These are phyloP conservation scores for Lasiodiplodia citricola DNA, from an alignment of 2,329 filamentous ascomycete species.

Conservation along the genomic window DNA sequence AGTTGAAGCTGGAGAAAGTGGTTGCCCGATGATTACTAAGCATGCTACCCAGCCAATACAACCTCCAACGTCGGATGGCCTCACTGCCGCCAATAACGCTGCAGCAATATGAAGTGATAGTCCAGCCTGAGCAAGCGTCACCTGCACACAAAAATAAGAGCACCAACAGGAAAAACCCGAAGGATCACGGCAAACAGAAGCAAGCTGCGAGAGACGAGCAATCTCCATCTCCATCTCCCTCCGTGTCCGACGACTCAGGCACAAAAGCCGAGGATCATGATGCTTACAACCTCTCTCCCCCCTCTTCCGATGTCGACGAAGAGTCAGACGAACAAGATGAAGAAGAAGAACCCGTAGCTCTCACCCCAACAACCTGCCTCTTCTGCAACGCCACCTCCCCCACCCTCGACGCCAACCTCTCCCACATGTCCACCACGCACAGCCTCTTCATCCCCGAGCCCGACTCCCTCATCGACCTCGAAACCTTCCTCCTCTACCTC, in stretches of 20 bases:
- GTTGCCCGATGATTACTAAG: not conserved
- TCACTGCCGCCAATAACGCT: not conserved
- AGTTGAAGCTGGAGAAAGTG: not conserved
- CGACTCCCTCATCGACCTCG: conserved; percentile 35
- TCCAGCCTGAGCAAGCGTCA: too few relatives aligned
- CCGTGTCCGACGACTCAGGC: too few relatives aligned
- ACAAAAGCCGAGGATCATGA: not conserved
- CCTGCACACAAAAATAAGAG: too few relatives aligned
- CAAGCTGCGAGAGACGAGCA: too few relatives aligned
- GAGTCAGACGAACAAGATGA: not conserved
- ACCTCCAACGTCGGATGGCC: conserved; percentile 2
- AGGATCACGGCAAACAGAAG: too few relatives aligned
- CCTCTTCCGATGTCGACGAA: not conserved
- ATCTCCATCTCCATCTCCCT: too few relatives aligned
- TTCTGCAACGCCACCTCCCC: conserved; percentile 36
- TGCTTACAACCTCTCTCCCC: not conserved
- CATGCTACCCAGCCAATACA: not conserved
- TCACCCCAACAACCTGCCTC: conserved; percentile 34
- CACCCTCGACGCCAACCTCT: conserved; percentile 7
- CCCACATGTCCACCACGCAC: conserved; percentile 39
- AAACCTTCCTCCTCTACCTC: conserved; percentile 40
- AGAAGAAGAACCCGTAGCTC: not conserved
- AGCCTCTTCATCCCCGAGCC: conserved; percentile 37
- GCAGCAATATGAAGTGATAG: too few relatives aligned
- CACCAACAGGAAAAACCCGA: too few relatives aligned